Conservation (phyloP, 192 early-diverging fungal species). For the Chytriomyces hyalinus region DNA sequence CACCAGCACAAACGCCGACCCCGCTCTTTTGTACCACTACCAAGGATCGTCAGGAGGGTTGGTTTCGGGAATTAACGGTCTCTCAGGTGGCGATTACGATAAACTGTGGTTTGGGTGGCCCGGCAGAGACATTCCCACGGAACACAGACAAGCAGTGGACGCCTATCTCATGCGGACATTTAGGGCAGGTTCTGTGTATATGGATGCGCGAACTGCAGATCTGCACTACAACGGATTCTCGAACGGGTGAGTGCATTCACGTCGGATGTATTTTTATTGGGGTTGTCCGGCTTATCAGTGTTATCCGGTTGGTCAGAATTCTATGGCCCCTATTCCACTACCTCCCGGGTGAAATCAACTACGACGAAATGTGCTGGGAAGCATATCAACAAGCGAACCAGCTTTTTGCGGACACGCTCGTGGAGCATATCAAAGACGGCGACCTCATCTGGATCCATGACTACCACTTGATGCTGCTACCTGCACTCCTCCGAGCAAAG, state of each 20-base stretch:
- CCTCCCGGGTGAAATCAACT: constrained; percentile 97
- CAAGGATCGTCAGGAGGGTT: constrained; percentile 80
- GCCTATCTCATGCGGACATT: constrained; percentile 76
- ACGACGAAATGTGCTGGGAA: constrained; percentile 95
- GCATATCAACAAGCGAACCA: constrained; percentile 92
- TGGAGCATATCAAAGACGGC: constrained; percentile 84
- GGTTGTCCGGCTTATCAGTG: background rate
- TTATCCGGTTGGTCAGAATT: constrained; percentile 65
- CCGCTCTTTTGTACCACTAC: constrained; percentile 9
- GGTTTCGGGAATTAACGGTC: constrained; percentile 92
- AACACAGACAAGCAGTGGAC: constrained; percentile 74
- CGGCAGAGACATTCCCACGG: constrained; percentile 29
- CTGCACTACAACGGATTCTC: constrained; percentile 99
- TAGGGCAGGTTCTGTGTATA: constrained; percentile 91
- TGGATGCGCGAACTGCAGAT: constrained; percentile 93
- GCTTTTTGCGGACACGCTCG: constrained; percentile 88
- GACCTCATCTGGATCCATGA: constrained; percentile 72
- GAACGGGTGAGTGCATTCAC: constrained; percentile 60
- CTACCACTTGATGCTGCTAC: constrained; percentile 98
- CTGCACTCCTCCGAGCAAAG: constrained; percentile 78
- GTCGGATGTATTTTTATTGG: background rate
- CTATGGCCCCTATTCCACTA: constrained; percentile 99
- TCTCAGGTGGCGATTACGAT: constrained; percentile 67
- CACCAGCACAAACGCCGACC: background rate
- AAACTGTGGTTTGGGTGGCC: constrained; percentile 84